Evolutionary conservation across 2,329 filamentous ascomycete genomes (phyloP).

Genomic region (Alternaria gansuensis): DNA sequence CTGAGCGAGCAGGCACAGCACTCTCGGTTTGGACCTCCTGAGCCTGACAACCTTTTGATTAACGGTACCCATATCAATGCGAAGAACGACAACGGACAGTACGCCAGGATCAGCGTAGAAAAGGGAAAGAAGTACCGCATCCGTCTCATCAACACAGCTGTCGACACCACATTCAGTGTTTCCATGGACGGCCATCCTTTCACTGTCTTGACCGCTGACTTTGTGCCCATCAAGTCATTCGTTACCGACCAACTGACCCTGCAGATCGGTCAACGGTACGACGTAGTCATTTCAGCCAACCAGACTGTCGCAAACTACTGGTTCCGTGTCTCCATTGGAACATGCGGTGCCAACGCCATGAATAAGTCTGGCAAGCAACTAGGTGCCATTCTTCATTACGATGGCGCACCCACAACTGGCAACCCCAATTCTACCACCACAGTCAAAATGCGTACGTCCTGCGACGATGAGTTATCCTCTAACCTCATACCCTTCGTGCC

Average conservation of each 20-base stretch:
- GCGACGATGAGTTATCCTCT: constrained; percentile 50
- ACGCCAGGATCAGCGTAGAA: constrained; percentile 47
- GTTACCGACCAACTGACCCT: constrained; percentile 45
- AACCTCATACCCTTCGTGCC: constrained; percentile 53
- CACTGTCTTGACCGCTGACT: constrained; percentile 55
- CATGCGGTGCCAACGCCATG: constrained; percentile 44
- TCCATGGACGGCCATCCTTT: constrained; percentile 55
- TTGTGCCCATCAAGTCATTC: constrained; percentile 56
- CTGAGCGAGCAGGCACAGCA: constrained; percentile 45
- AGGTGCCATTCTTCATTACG: constrained; percentile 55
- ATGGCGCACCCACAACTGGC: constrained; percentile 39
- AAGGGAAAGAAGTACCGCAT: constrained; percentile 65
- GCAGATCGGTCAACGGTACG: constrained; percentile 56
- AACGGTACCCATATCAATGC: constrained; percentile 65
- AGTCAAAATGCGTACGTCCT: constrained; percentile 47
- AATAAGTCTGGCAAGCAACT: constrained; percentile 42
- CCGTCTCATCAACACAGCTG: constrained; percentile 65
- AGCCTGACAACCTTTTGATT: constrained; percentile 58
- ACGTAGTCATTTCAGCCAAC: constrained; percentile 58
- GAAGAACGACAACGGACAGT: constrained; percentile 49
- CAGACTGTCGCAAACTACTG: constrained; percentile 58
- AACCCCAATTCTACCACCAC: constrained; percentile 48
- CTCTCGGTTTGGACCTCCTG: constrained; percentile 48
- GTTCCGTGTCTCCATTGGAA: constrained; percentile 56
- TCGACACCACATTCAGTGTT: constrained; percentile 46